Conservation (phyloP, 2,329 filamentous ascomycete genomes). For the Fusarium drepaniforme region DNA sequence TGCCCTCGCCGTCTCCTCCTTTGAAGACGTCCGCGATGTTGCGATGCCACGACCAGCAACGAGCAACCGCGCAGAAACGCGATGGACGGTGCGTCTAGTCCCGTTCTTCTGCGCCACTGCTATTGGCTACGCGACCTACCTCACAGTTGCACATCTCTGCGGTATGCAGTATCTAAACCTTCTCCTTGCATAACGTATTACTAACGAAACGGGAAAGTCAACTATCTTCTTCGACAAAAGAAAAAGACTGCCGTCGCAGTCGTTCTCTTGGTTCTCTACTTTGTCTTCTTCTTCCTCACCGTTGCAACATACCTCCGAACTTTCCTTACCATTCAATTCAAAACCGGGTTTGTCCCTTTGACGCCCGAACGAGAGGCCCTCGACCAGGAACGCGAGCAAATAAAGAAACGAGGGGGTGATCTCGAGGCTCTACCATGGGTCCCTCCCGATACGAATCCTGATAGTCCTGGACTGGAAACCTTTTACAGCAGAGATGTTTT, state of each 20-base stretch:
- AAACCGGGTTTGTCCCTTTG: constrained; percentile 81
- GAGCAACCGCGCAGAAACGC: constrained; percentile 46
- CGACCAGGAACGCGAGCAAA: constrained; percentile 45
- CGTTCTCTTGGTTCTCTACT: constrained; percentile 79
- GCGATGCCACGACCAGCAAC: constrained; percentile 47
- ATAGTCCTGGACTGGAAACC: constrained; percentile 76
- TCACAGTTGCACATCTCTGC: constrained; percentile 75
- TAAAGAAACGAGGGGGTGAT: constrained; percentile 39
- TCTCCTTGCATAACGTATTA: background rate
- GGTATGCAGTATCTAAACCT: constrained; percentile 61
- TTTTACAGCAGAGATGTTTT: constrained; percentile 90
- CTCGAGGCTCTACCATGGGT: constrained; percentile 48
- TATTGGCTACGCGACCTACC: constrained; percentile 79
- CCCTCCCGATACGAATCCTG: constrained; percentile 62
- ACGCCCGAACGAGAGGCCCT: constrained; percentile 51
- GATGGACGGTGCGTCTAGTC: constrained; percentile 67
- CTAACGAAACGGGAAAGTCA: constrained; percentile 57
- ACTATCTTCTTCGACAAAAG: constrained; percentile 72
- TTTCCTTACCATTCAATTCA: constrained; percentile 72
- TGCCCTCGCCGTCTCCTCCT: constrained; percentile 12
- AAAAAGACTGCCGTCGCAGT: constrained; percentile 69
- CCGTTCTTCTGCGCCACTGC: constrained; percentile 76
- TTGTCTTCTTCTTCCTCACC: constrained; percentile 77
- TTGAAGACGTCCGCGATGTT: constrained; percentile 41
- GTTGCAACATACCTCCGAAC: constrained; percentile 78